Evolutionary conservation across 805 yeast species (phyloP), one percentile per base, ranked within the genome.

Genomic region (Cyberlindnera galapagoensis): DNA sequence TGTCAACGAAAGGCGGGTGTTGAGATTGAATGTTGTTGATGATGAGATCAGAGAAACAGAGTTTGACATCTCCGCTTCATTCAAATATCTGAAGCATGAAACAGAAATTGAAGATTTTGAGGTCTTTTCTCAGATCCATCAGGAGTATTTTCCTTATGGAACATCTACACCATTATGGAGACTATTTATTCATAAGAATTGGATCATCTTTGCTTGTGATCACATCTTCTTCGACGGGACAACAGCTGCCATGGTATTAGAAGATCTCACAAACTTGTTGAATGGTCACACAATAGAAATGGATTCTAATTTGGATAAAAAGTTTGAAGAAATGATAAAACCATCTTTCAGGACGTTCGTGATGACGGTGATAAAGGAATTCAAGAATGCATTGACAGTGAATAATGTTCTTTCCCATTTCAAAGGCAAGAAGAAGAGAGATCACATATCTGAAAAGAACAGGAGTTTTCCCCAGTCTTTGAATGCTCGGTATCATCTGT

Each of bases 181-280:
- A 21, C 8, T 38, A 4, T 19, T 29, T 18, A 24, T 28, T 8
- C 14, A 25, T 6, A 26, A 14, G 10, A 25, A 27, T 3, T 39
- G 43, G 43, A 10, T 39, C 3, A 12, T 39, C n/a, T 28, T 30
- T 26, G 40, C 35, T 2, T 31, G 21, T 18, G 36, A 39, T 15
- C 43, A 39, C 21, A 15, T 34, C 18, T 34, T 39, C 12, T 20
- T 14, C n/a, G 43, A 39, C 26, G 43, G 43, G 1, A 33, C 35
- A 5, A 28, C 29, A 12, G 28, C 31, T n/a, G 33, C 26, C 7
- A 6, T 39, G 33, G 33, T 36, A 5, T 13, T 39, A 9, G 38
- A 39, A 21, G 43, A 39, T 11, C 26, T 39, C 7, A 7, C 34
- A 3, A 10, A n/a, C 9, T 20, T 39, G 7, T 6, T 18, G 8